Percentiles rank a stretch among this genome's conserved stretches.
Conservation (phyloP, 805 yeast species). For the Yarrowia divulgata region DNA sequence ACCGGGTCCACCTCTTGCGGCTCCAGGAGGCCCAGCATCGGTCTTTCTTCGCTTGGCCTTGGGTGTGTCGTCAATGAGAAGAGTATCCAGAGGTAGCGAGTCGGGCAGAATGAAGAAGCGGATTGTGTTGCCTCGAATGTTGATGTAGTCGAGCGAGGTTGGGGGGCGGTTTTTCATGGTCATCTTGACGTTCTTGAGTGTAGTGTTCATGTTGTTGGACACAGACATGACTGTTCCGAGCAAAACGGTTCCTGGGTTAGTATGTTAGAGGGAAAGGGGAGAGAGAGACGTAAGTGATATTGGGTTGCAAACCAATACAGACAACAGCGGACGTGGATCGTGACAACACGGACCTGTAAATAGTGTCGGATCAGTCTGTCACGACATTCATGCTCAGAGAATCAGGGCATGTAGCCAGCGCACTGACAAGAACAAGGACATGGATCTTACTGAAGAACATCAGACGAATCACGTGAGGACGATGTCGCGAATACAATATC, state of each 20-base stretch:
- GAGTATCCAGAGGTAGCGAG: constrained; percentile 68
- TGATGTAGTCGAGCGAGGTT: constrained; percentile 73
- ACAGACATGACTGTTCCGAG: constrained; percentile 86
- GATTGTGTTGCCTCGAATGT: constrained; percentile 87
- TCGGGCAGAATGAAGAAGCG: constrained; percentile 87
- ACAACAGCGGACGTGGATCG: too few species aligned
- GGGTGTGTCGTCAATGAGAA: constrained; percentile 56
- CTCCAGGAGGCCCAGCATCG: constrained; percentile 40
- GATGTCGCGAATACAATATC: too few species aligned
- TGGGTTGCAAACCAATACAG: too few species aligned
- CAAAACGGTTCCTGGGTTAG: constrained; percentile 61
- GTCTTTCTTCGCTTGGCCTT: constrained; percentile 49
- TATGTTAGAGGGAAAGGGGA: background rate
- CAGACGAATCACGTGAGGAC: too few species aligned
- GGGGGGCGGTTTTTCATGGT: constrained; percentile 75
- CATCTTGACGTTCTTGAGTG: constrained; percentile 79
- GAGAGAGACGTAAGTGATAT: too few species aligned
- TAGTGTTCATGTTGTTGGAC: constrained; percentile 89
- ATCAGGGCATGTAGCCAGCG: too few species aligned
- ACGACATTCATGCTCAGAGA: too few species aligned
- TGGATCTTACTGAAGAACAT: too few species aligned
- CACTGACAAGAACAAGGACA: too few species aligned
- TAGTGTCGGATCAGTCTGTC: too few species aligned
- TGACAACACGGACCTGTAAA: too few species aligned
- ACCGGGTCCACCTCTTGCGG: constrained; percentile 46